Conservation (phyloP, 2,329 filamentous ascomycete genomes). For the Magnaporthiopsis rhizophila region DNA sequence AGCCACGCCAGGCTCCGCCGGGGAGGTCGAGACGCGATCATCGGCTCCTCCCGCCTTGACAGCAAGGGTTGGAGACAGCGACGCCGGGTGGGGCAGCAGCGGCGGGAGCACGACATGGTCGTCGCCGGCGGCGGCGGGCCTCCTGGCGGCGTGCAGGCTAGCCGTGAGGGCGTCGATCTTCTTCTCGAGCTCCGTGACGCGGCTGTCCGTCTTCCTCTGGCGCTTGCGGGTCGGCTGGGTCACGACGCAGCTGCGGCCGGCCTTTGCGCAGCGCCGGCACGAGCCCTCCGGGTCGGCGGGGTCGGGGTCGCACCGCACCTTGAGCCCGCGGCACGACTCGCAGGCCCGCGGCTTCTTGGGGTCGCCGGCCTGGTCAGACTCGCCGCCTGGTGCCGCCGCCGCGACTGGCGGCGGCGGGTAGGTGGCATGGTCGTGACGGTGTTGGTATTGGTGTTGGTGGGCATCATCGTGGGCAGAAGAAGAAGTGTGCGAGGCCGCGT, state of each 20-base stretch:
- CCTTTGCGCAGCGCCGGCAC: slow-evolving; percentile 72
- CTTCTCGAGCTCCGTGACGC: slow-evolving; percentile 84
- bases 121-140: slow-evolving; percentile 10
- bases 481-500: slow-evolving; percentile 19
- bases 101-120: background rate
- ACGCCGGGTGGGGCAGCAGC: background rate
- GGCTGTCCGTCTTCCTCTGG: slow-evolving; percentile 85
- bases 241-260: slow-evolving; percentile 67
- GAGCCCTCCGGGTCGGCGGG: slow-evolving; percentile 51
- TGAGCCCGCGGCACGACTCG: slow-evolving; percentile 66
- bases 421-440: background rate
- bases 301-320: slow-evolving; percentile 80
- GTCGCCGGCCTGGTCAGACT: slow-evolving; percentile 28
- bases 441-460: background rate
- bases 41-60: background rate
- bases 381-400: background rate
- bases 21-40: background rate
- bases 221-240: slow-evolving; percentile 69
- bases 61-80: background rate
- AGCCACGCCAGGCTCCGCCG: too few relatives aligned
- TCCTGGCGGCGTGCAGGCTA: slow-evolving; percentile 53
- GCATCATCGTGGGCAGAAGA: background rate
- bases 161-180: slow-evolving; percentile 87
- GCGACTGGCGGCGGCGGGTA: slow-evolving; percentile 1
- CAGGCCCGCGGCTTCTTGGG: slow-evolving; percentile 64